Conservation (phyloP, 2,329 filamentous ascomycete genomes). For the Phaeophleospora eucalypticola region DNA sequence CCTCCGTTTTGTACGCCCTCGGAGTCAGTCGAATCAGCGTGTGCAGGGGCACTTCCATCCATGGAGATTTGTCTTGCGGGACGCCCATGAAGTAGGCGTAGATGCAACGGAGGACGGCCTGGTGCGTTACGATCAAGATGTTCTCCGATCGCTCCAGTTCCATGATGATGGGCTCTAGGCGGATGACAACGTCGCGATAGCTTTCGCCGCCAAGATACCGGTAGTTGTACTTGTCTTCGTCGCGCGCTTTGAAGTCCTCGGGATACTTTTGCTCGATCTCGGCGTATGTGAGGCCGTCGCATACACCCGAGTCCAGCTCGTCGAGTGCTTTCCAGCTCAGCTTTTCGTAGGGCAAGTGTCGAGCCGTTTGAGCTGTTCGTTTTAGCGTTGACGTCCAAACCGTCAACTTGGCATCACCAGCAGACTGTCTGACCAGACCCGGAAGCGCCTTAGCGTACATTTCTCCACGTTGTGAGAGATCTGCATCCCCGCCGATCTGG, state of each 20-base stretch:
- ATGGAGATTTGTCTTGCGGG: slow-evolving; percentile 84
- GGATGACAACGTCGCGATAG: slow-evolving; percentile 94
- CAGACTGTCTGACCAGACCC: slow-evolving; percentile 76
- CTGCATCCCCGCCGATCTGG: slow-evolving; percentile 87
- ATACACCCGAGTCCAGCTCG: slow-evolving; percentile 93
- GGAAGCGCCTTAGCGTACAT: slow-evolving; percentile 83
- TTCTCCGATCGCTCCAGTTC: slow-evolving; percentile 94
- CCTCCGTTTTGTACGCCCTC: slow-evolving; percentile 86
- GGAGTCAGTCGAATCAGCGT: slow-evolving; percentile 96
- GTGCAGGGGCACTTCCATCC: slow-evolving; percentile 98
- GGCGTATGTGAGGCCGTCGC: slow-evolving; percentile 92
- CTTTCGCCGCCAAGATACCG: slow-evolving; percentile 95
- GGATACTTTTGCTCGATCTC: slow-evolving; percentile 89
- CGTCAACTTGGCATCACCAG: slow-evolving; percentile 69
- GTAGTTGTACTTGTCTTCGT: slow-evolving; percentile 99
- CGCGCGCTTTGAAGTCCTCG: slow-evolving; percentile 89
- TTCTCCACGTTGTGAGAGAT: slow-evolving; percentile 79
- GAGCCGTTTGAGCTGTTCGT: slow-evolving; percentile 87
- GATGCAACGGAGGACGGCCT: slow-evolving; percentile 93
- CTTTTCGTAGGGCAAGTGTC: slow-evolving; percentile 86
- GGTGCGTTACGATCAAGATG: slow-evolving; percentile 95
- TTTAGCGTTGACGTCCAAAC: slow-evolving; percentile 73
- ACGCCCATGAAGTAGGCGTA: slow-evolving; percentile 99
- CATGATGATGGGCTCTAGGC: slow-evolving; percentile 98
- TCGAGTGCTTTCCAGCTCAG: slow-evolving; percentile 98